phyloP scores from a whole-genome alignment of 2,329 filamentous ascomycete genomes.

The Ophiosphaerella korrae region DNA sequence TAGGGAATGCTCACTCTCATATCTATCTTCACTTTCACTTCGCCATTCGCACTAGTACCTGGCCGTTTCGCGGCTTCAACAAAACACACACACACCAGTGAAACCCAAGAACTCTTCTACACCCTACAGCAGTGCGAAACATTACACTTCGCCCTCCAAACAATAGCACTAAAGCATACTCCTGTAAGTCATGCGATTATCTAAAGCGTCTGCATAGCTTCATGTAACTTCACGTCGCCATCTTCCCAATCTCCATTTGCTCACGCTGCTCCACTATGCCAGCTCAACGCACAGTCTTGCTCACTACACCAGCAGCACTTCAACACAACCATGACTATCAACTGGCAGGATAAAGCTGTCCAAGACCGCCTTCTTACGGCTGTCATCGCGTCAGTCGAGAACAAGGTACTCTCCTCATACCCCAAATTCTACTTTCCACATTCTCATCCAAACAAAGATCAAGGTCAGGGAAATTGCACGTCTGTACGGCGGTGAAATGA shows the following conservation, averaged over 20 bases:
- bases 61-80: no score
- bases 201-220: no score
- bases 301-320: no score
- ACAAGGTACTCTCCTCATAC: slow-evolving; percentile 31
- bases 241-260: background rate
- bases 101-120: background rate
- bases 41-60: no score
- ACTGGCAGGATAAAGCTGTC: slow-evolving; percentile 45
- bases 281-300: background rate
- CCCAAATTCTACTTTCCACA: background rate
- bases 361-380: slow-evolving; percentile 49
- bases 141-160: background rate
- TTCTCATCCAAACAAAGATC: slow-evolving; percentile 43
- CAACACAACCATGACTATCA: slow-evolving; percentile 33
- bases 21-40: no score
- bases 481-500: slow-evolving; percentile 53
- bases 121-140: background rate
- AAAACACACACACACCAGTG: no score
- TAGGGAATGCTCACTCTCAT: no score
- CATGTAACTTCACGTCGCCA: no score
- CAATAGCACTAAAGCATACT: background rate
- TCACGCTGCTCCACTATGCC: background rate
- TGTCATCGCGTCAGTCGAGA: slow-evolving; percentile 42
- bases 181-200: no score
- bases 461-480: slow-evolving; percentile 52